Conservation (phyloP, 805 yeast genomes). For the Yamadazyma nakazawae region DNA sequence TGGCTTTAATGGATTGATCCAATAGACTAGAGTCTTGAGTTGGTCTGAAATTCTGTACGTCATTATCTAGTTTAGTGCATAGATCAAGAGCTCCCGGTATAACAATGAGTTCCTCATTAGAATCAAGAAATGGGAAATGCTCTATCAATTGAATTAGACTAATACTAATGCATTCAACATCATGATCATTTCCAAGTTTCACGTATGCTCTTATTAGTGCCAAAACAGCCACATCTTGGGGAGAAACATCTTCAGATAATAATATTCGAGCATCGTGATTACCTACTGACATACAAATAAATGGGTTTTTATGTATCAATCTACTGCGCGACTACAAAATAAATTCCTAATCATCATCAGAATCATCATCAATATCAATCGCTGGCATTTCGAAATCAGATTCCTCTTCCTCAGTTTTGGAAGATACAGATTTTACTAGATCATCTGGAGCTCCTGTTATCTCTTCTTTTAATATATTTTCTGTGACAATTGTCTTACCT, state of each 20-base stretch:
- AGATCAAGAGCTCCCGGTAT: constrained; percentile 34
- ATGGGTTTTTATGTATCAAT: neutral
- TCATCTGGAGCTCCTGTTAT: neutral
- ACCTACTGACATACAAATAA: constrained; percentile 1
- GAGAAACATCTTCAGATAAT: constrained; percentile 45
- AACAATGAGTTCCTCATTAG: constrained; percentile 18
- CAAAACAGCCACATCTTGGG: constrained; percentile 52
- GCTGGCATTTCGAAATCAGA: constrained; percentile 54
- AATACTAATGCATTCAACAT: constrained; percentile 12
- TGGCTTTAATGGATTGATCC: neutral
- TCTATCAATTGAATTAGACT: constrained; percentile 43
- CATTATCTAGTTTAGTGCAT: constrained; percentile 17
- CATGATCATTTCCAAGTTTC: constrained; percentile 8
- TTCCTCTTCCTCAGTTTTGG: constrained; percentile 13
- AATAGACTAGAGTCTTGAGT: neutral
- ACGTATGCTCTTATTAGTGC: constrained; percentile 31
- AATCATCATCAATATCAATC: constrained; percentile 39
- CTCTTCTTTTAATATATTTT: neutral
- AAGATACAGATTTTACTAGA: neutral
- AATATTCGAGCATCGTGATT: constrained; percentile 18
- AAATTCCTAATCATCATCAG: constrained; percentile 29
- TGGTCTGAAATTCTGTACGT: constrained; percentile 3
- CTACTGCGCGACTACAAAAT: constrained; percentile 5
- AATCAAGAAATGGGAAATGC: constrained; percentile 29
- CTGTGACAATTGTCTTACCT: neutral